phyloP scores from a whole-genome alignment of 2,329 filamentous ascomycete species.

The Polytolypa hystricis region DNA sequence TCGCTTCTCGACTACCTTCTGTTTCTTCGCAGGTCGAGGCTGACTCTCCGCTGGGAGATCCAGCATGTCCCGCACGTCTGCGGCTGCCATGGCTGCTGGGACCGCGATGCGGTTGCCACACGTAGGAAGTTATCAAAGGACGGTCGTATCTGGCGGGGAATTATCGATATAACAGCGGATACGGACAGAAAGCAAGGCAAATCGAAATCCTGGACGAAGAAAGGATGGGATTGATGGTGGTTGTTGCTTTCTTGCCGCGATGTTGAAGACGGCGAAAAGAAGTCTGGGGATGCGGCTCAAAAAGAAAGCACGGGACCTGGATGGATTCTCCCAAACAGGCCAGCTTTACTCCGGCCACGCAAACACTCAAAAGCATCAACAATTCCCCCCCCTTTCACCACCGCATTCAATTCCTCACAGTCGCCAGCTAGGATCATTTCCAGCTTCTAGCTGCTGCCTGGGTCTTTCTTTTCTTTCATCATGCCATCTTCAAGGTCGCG shows the following conservation, averaged over 20 bases:
- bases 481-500: constrained; percentile 28
- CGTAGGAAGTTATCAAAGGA: too few species aligned
- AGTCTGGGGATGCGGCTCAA: not conserved
- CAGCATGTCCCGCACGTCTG: constrained; percentile 80
- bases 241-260: not conserved
- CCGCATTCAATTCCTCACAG: too few species aligned
- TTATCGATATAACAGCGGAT: too few species aligned
- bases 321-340: constrained; percentile 2
- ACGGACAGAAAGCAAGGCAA: too few species aligned
- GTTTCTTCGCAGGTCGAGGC: constrained; percentile 59
- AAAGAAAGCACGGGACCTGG: not conserved
- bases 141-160: too few species aligned
- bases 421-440: constrained; percentile 3
- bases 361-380: not conserved
- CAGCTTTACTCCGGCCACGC: not conserved
- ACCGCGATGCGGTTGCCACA: not conserved
- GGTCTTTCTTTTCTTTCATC: constrained; percentile 4
- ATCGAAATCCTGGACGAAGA: too few species aligned
- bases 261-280: not conserved
- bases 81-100: constrained; percentile 39
- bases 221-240: not conserved
- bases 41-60: constrained; percentile 58
- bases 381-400: not conserved
- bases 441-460: not conserved
- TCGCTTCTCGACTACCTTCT: constrained; percentile 52